phyloP scores from a whole-genome alignment of 345 rosid species.

The Eucalyptus pumila region DNA sequence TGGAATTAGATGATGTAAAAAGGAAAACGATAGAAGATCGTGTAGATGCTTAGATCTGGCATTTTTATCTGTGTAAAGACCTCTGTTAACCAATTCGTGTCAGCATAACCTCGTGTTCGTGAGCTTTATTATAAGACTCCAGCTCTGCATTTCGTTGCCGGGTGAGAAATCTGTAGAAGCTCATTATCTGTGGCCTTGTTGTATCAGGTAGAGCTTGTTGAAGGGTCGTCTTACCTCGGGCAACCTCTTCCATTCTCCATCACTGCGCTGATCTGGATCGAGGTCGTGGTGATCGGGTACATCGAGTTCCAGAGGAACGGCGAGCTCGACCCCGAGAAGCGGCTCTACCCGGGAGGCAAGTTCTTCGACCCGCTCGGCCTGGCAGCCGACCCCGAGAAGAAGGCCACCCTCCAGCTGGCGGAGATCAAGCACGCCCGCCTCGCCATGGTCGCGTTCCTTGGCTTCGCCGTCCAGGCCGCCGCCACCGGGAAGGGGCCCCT shows the following conservation, averaged over 20 bases:
- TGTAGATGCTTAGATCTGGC: too few species aligned
- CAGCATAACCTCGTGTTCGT: not conserved
- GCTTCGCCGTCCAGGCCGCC: conserved; percentile 90
- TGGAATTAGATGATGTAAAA: not conserved
- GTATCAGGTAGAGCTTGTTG: conserved; percentile 74
- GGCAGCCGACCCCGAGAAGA: conserved; percentile 92
- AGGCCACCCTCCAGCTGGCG: conserved; percentile 70
- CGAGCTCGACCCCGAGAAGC: conserved; percentile 86
- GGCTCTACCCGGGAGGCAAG: conserved; percentile 81
- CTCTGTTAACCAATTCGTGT: not conserved
- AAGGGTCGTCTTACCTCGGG: conserved; percentile 89
- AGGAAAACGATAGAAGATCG: not conserved
- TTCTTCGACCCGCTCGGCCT: conserved; percentile 84
- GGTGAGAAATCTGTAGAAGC: not conserved
- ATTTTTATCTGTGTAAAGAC: not conserved
- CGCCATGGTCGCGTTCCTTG: conserved; percentile 86
- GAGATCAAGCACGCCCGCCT: conserved; percentile 99
- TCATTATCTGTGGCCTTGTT: not conserved
- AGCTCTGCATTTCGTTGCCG: not conserved
- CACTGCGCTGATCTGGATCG: conserved; percentile 78
- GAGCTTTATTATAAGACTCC: not conserved
- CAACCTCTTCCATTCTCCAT: conserved; percentile 87
- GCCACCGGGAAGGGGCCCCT: conserved; percentile 91
- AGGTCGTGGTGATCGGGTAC: conserved; percentile 72
- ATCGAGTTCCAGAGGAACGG: conserved; percentile 93